Conservation (phyloP, 805 yeast species). For the Metschnikowia drakensbergensis region DNA sequence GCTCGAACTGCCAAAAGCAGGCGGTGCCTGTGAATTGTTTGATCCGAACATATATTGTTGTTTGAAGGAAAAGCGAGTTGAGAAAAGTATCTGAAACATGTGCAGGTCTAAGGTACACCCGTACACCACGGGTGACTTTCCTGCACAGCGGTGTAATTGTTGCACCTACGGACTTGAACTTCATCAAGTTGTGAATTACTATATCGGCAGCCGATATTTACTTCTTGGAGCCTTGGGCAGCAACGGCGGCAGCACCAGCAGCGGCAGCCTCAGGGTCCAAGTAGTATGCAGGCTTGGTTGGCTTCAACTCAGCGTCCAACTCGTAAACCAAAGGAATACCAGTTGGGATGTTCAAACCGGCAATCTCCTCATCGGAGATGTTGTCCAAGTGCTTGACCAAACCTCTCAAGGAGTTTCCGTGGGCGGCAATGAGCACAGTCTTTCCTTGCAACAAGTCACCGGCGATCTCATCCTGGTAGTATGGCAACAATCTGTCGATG, state of each 20-base stretch:
- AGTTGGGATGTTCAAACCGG: slow-evolving; percentile 94
- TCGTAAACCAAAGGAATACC: slow-evolving; percentile 98
- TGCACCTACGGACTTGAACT: too few species aligned
- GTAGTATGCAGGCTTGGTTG: slow-evolving; percentile 91
- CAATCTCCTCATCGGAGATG: slow-evolving; percentile 88
- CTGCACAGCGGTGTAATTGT: too few species aligned
- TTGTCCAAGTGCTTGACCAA: slow-evolving; percentile 92
- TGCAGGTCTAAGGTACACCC: not conserved
- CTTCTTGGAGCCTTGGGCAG: slow-evolving; percentile 76
- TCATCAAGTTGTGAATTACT: not conserved
- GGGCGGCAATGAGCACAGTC: slow-evolving; percentile 92
- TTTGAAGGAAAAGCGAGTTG: not conserved
- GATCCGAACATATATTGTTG: slow-evolving; percentile 10
- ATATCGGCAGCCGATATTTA: not conserved
- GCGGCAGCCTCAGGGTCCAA: slow-evolving; percentile 99
- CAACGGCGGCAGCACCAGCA: slow-evolving; percentile 99
- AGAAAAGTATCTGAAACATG: not conserved
- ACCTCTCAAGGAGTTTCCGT: slow-evolving; percentile 98
- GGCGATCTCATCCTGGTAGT: slow-evolving; percentile 92
- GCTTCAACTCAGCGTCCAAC: slow-evolving; percentile 80
- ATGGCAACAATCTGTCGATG: slow-evolving; percentile 93
- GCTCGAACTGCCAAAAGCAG: not conserved
- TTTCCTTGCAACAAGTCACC: slow-evolving; percentile 79
- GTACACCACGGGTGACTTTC: not conserved
- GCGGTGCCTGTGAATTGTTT: slow-evolving; percentile 1